Percentiles rank a stretch among this genome's conserved stretches.
These are phyloP conservation scores for Oryza brachyantha DNA, from an alignment of 176 grass and related monocot genomes.

Conservation along the genomic window DNA sequence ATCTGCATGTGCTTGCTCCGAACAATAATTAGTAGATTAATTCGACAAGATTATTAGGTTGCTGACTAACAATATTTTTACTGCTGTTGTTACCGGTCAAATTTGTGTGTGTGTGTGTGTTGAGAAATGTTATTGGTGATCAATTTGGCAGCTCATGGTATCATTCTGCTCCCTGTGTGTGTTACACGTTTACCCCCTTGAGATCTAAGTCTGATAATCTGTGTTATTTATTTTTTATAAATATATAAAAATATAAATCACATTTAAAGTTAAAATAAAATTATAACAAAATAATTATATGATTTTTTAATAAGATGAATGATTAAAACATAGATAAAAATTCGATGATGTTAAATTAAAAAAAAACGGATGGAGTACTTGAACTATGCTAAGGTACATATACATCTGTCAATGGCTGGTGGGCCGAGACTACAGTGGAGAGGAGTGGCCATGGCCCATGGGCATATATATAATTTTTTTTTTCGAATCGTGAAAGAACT, in stretches of 20 bases:
- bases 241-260: no score
- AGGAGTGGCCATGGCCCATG: not conserved
- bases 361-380: no score
- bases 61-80: not conserved
- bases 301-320: no score
- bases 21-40: conserved; percentile 18
- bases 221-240: no score
- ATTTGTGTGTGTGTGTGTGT: not conserved
- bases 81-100: not conserved
- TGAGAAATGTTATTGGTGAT: not conserved
- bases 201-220: no score
- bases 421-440: not conserved
- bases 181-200: no score
- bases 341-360: no score
- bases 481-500: no score
- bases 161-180: not conserved
- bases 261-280: no score
- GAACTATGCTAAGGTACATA: not conserved
- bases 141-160: not conserved
- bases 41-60: not conserved
- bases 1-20: conserved; percentile 10
- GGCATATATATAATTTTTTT: not conserved
- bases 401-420: not conserved
- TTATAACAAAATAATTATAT: no score
- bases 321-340: no score